Evolutionary conservation across 768 basidiomycete genomes (phyloP).

Genomic region (Lactifluus subvellereus): DNA sequence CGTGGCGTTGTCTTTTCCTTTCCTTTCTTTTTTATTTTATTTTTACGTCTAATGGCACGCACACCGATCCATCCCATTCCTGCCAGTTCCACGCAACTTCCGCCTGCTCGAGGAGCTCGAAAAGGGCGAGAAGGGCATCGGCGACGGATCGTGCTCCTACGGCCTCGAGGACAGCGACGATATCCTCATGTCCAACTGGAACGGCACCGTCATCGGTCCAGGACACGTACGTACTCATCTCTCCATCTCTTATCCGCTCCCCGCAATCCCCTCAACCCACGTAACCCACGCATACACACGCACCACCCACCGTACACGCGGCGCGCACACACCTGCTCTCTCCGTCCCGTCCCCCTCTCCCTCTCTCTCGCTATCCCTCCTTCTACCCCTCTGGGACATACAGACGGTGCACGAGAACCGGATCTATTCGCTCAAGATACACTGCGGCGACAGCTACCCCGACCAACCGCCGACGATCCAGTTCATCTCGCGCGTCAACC

Average conservation of each 20-base stretch:
- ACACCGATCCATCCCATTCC: not conserved
- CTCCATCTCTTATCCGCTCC: not conserved
- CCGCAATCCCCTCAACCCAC: slow-evolving; percentile 10
- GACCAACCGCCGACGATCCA: slow-evolving; percentile 74
- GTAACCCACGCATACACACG: not conserved
- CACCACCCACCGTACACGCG: not conserved
- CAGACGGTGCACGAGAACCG: slow-evolving; percentile 98
- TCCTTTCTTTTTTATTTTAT: not conserved
- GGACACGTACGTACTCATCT: slow-evolving; percentile 67
- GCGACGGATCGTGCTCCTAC: slow-evolving; percentile 96
- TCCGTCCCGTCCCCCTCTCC: not conserved
- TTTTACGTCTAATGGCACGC: slow-evolving; percentile 7
- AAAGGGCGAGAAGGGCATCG: slow-evolving; percentile 99
- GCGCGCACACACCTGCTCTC: slow-evolving; percentile 15
- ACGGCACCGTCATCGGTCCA: slow-evolving; percentile 97
- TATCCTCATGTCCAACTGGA: slow-evolving; percentile 97
- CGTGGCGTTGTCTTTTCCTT: not conserved
- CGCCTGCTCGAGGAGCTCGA: slow-evolving; percentile 96
- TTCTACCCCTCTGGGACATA: not conserved
- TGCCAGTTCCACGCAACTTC: slow-evolving; percentile 90
- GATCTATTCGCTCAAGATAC: slow-evolving; percentile 92
- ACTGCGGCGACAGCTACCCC: slow-evolving; percentile 71
- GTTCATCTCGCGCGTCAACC: slow-evolving; percentile 85
- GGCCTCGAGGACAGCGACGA: slow-evolving; percentile 94
- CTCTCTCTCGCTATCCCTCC: not conserved